phyloP scores from a whole-genome alignment of 2,329 filamentous ascomycete genomes.

The Fusarium siculi region DNA sequence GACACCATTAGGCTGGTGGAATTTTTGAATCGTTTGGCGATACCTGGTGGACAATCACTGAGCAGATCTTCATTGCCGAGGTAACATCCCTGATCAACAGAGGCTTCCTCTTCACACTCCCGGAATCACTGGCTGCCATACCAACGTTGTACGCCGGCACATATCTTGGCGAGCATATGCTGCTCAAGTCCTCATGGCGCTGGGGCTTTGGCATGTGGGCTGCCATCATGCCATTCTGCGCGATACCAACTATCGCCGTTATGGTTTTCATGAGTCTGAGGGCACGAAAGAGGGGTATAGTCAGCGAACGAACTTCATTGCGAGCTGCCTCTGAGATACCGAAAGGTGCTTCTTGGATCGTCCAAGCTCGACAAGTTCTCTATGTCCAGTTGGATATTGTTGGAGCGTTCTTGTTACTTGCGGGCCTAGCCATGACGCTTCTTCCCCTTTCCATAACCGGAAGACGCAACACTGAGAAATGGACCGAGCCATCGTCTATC shows the following conservation, averaged over 20 bases:
- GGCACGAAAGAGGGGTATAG: not conserved
- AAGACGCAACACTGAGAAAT: slow-evolving; percentile 5
- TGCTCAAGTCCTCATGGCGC: slow-evolving; percentile 13
- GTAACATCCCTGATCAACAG: slow-evolving; percentile 22
- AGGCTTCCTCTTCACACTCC: slow-evolving; percentile 14
- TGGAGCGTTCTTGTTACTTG: slow-evolving; percentile 11
- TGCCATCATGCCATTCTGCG: slow-evolving; percentile 9
- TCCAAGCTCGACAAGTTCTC: not conserved
- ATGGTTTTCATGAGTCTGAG: slow-evolving; percentile 1
- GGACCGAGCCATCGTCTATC: slow-evolving; percentile 14
- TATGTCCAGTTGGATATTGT: slow-evolving; percentile 7
- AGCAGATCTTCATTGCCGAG: slow-evolving; percentile 27
- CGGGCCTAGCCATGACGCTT: slow-evolving; percentile 18
- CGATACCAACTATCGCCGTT: not conserved
- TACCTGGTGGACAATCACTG: slow-evolving; percentile 25
- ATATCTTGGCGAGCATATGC: slow-evolving; percentile 24
- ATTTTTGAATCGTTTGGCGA: slow-evolving; percentile 24
- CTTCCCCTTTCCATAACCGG: slow-evolving; percentile 16
- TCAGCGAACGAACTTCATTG: not conserved
- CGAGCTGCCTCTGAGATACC: not conserved
- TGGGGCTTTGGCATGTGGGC: slow-evolving; percentile 30
- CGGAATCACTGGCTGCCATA: slow-evolving; percentile 18
- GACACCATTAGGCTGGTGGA: not conserved
- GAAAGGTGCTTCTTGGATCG: not conserved
- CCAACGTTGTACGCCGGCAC: slow-evolving; percentile 22